Percentiles rank a stretch among this genome's conserved stretches.
phyloP scores from a whole-genome alignment of 2,329 filamentous ascomycete species.

The Nemania sp. region DNA sequence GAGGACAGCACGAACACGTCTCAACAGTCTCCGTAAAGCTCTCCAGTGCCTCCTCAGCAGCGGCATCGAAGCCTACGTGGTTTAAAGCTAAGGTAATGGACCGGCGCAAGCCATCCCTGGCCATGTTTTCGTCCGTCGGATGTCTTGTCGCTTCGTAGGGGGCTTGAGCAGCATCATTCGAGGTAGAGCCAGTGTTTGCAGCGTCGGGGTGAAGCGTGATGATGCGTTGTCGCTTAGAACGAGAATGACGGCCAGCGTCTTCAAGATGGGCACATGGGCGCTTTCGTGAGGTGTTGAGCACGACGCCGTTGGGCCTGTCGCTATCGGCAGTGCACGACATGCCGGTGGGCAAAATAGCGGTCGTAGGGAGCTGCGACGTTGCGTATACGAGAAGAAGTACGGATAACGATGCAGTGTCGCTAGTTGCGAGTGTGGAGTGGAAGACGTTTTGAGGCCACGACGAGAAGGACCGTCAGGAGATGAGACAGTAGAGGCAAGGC shows the following conservation, averaged over 20 bases:
- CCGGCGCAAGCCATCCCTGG: constrained; percentile 54
- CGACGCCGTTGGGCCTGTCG: constrained; percentile 1
- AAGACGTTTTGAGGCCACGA: too few relatives aligned
- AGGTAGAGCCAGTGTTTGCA: neutral
- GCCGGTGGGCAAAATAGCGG: too few relatives aligned
- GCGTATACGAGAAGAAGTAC: too few relatives aligned
- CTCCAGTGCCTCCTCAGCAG: constrained; percentile 61
- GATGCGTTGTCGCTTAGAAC: constrained; percentile 37
- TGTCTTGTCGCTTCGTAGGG: constrained; percentile 26
- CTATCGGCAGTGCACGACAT: neutral
- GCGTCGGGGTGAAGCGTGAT: constrained; percentile 28
- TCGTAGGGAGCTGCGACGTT: too few relatives aligned
- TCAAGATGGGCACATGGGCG: constrained; percentile 31
- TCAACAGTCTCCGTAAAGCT: constrained; percentile 61
- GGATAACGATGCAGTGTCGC: too few relatives aligned
- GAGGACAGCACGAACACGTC: constrained; percentile 52
- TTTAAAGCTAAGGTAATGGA: constrained; percentile 60
- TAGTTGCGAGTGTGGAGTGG: too few relatives aligned
- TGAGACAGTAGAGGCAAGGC: too few relatives aligned
- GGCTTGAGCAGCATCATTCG: neutral
- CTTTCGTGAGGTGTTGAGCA: constrained; percentile 31
- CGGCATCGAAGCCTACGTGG: constrained; percentile 62
- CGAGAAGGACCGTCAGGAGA: too few relatives aligned
- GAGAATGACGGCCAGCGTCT: constrained; percentile 18
- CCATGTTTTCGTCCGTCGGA: constrained; percentile 41